Base-by-base conservation (phyloP, 192 early-diverging fungal species). In the Rhizophagus prolifer region DNA sequence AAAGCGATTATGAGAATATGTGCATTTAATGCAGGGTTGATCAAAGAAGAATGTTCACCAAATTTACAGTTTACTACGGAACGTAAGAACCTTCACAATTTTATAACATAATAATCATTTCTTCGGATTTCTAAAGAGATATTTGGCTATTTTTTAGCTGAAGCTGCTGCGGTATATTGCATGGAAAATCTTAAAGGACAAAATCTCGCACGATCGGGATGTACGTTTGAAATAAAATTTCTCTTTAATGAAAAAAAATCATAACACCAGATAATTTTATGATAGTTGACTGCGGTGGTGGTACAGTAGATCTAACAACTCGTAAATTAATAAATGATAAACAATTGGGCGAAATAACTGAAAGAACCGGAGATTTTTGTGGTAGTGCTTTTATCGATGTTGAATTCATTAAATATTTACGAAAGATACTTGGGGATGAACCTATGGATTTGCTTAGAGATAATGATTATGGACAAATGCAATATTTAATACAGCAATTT, bases 211-310 rank as follows among this genome's bases (percentile, higher is more conserved):
- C 8, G 13, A 23, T 9, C 25, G 9, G 70, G 70, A 71, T 25
- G 70, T 71, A 71, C 8, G 46, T 38, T 38, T 7, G 4, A n/a
- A n/a, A n/a, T n/a, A n/a, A n/a, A n/a, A n/a, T n/a, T n/a, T n/a
- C n/a, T n/a, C n/a, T n/a, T n/a, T n/a, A n/a, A n/a, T n/a, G n/a
- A n/a, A n/a, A n/a, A n/a, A n/a, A n/a, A n/a, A n/a, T n/a, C n/a
- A n/a, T n/a, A n/a, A n/a, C n/a, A 23, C 8, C 6, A 70, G 81
- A 83, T 25, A 81, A 81, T 9, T 88, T 88, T 62, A 86, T 88
- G 85, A 84, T 88, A 58, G 85, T 84, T 70, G 87, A 88, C 79
- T 85, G 84, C 30, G 87, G 87, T 76, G 87, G 87, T 67, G 87
- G 87, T 64, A 88, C 87, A 8, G 85, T 88, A 38, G 38, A 38